These are phyloP conservation scores for Venturia asperata DNA, from an alignment of 2,329 filamentous ascomycete species.

Conservation along the genomic window DNA sequence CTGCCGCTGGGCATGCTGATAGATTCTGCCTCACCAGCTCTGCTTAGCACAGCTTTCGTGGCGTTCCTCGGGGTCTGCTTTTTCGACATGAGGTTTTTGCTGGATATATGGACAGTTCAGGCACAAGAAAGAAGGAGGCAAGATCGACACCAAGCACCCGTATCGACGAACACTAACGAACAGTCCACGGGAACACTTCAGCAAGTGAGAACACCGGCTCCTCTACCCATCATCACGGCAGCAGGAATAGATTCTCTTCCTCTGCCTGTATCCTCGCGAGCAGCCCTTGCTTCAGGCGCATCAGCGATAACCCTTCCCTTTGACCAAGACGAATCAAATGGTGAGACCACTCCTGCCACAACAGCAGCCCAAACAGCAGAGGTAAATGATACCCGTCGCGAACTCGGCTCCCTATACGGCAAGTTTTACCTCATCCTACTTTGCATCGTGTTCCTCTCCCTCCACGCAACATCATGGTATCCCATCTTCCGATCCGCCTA, in stretches of 20 bases:
- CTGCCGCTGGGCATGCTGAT: constrained; percentile 50
- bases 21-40: constrained; percentile 47
- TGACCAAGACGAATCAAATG: constrained; percentile 44
- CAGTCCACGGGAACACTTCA: constrained; percentile 15
- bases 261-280: constrained; percentile 43
- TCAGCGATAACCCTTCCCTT: constrained; percentile 53
- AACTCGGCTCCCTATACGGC: constrained; percentile 53
- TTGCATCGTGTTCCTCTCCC: constrained; percentile 50
- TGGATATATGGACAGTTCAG: constrained; percentile 61
- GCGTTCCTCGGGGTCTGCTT: constrained; percentile 54
- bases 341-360: constrained; percentile 27
- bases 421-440: constrained; percentile 56
- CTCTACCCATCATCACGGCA: constrained; percentile 24
- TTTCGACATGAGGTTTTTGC: constrained; percentile 58
- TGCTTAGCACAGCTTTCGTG: constrained; percentile 52
- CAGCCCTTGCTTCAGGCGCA: constrained; percentile 39
- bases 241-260: constrained; percentile 38
- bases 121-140: constrained; percentile 41
- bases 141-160: constrained; percentile 39
- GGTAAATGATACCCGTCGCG: constrained; percentile 32
- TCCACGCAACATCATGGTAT: constrained; percentile 54
- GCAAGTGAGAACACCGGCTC: constrained; percentile 21
- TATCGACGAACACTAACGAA: neutral
- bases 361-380: constrained; percentile 26
- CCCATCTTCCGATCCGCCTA: constrained; percentile 46